These are phyloP conservation scores for Allium sativum DNA, from an alignment of 106 monocot genomes.

Conservation along the genomic window DNA sequence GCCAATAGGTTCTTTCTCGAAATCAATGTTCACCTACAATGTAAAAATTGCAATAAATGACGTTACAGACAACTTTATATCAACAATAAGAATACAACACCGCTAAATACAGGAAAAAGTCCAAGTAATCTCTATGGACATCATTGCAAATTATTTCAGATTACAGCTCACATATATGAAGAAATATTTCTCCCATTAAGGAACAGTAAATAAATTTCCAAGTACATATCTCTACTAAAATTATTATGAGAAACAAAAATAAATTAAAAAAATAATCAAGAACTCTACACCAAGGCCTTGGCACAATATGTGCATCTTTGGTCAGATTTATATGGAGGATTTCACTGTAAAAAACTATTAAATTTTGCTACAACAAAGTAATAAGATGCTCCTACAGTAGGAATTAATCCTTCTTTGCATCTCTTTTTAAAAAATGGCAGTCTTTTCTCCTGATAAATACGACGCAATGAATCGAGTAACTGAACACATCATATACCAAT, in stretches of 20 bases:
- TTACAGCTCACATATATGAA: not conserved
- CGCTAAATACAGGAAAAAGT: not conserved
- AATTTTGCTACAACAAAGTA: not conserved
- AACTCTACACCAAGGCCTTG: too few relatives aligned
- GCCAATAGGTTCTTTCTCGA: slow-evolving; percentile 47
- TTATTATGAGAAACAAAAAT: too few relatives aligned
- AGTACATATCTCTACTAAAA: too few relatives aligned
- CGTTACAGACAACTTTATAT: not conserved
- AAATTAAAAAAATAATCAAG: too few relatives aligned
- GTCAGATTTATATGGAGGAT: too few relatives aligned
- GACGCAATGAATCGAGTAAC: not conserved
- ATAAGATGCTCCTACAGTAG: not conserved
- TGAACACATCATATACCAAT: not conserved
- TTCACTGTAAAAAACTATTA: too few relatives aligned
- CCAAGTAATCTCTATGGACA: not conserved
- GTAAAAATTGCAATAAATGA: not conserved
- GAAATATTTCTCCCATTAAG: not conserved
- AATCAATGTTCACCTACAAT: slow-evolving; percentile 55
- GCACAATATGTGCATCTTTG: too few relatives aligned
- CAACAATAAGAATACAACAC: not conserved
- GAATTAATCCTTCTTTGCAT: not conserved
- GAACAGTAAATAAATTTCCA: not conserved
- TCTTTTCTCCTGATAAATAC: not conserved
- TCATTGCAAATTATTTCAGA: not conserved
- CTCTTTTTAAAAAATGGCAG: not conserved